Base-by-base conservation (phyloP, 2,329 filamentous ascomycete genomes). In the Venturia asperata region DNA sequence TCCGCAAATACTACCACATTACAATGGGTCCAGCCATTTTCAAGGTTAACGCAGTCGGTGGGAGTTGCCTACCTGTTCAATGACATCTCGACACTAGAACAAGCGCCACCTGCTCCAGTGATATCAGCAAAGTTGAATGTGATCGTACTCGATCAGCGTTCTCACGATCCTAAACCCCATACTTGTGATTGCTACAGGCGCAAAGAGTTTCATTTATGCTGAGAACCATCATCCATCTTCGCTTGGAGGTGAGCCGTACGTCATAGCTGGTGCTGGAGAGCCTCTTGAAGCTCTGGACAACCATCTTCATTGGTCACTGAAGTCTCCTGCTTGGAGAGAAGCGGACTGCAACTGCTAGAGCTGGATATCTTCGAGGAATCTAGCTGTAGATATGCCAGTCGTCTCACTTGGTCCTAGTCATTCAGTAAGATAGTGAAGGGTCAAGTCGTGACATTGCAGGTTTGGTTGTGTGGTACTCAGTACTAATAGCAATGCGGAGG, bases 201-300 rank as follows among this genome's bases (percentile, higher is more conserved):
- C 58, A 41, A 43, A 34, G 24, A 17, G 37, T 3, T 41, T 24
- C 13, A 15, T 41, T 15, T 1, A 27, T 24, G 7, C 7, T 41
- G 58, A 61, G 30, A 19, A 56, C 11, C 10, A 37, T 56, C 15
- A 34, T 19, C 6, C 6, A 34, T 34, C 11, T n/a, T 41, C 37
- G 15, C 41, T 42, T 2, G 37, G 58, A 41, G 58, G 37, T n/a
- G 41, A 11, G 37, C 13, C 24, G 17, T 56, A 30, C n/a, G n/a
- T 61, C 13, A 61, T 43, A 34, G 17, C 56, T n/a, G 34, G 17
- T 61, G n/a, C 41, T 41, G 41, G 41, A 41, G 34, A 61, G n/a
- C 4, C 41, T 24, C 56, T 39, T 21, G 56, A 30, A 39, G n/a
- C 39, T 11, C 2, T 39, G 7, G 37, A 42, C 39, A 3, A 15